Evolutionary conservation across 2,329 filamentous ascomycete genomes (phyloP), one percentile per base, ranked within the genome.

Genomic region (Pseudogymnoascus sp.): DNA sequence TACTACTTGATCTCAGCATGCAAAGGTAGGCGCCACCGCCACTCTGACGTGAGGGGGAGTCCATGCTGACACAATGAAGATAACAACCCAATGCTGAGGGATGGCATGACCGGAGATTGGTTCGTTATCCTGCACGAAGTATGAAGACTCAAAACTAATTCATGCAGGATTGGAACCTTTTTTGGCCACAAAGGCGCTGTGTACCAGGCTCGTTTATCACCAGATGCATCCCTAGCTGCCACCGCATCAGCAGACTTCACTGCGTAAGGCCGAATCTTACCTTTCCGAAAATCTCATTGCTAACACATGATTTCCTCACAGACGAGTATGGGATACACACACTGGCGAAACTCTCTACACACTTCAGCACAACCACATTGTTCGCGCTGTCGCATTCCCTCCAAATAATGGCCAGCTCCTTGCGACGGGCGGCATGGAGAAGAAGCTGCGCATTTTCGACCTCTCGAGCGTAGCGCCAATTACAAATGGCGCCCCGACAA

Each of bases 161-260:
- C 45, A 40, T 39, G 11, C 64, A 85, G 83, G 90, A 97, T 97
- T 70, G 95, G 95, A 60, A 97, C 95, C 39, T 97, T 97, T 74
- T 88, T 99, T 71, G 95, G 95, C 42, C 95, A 99, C 80, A 97
- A 99, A 78, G 95, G 95, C 67, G 95, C 95, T 39, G 93, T 97
- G 65, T 99, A 95, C 92, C 93, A 97, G 78, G 91, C 93, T 62
- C 86, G 93, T 70, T 82, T 99, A 37, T 96, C 92, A 62, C 87
- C 90, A 18, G 92, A 97, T 77, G 91, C 92, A 45, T 86, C 86
- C 26, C 87, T 92, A 59, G 93, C 95, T 64, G 95, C 93, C 8
- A 97, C 96, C 36, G 95, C 91, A 57, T 96, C 93, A 60, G 95
- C 95, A 61, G 95, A 99, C 75, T 99, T 99, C 75, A 95, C 91